Evolutionary conservation across 208 protist species (phyloP), one percentile per base, ranked within the genome.

Genomic region (Trypanosoma avium): DNA sequence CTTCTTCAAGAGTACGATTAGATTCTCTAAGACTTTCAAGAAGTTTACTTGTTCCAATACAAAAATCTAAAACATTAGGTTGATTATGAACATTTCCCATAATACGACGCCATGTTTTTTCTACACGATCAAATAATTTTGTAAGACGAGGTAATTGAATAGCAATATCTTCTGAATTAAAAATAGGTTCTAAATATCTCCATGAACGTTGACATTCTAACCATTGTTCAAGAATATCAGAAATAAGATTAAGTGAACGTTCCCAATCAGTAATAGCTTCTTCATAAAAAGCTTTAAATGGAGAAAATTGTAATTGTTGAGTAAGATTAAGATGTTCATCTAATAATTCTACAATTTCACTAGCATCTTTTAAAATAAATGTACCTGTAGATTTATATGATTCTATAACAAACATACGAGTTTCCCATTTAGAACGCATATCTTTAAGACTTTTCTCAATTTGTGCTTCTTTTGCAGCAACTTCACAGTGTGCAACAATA

Each of bases 121-220:
- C 97, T n/a, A 99, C 94, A 61, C 88, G 93, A 47, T 97, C 85
- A 72, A 98, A 98, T 30, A 96, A 77, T 66, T 98, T 97, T 32
- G 86, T 84, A 17, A 98, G 90, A 29, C 82, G 81, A 30, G 97
- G 97, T 52, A 99, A 79, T 77, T 99, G 97, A 61, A 90, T 81
- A 24, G 88, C 81, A 69, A 99, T 99, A 75, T 99, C 97, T 50
- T 97, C 93, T 0, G 96, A 97, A 63, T 65, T 87, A 71, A 99
- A 98, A 59, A 99, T 99, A 36, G 97, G 97, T 83, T 98, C 95
- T 30, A 99, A 76, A 69, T 98, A 98, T 46, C 98, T 86, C 97
- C 97, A 99, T 33, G 86, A 80, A 17, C 92, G 79, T 79, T 99
- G 97, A 67, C 94, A 98, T 64, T 96, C 86, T 32, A 97, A 73